These are phyloP conservation scores for Escallonia herrerae DNA, from an alignment of 129 eudicot genomes.

Conservation along the genomic window DNA sequence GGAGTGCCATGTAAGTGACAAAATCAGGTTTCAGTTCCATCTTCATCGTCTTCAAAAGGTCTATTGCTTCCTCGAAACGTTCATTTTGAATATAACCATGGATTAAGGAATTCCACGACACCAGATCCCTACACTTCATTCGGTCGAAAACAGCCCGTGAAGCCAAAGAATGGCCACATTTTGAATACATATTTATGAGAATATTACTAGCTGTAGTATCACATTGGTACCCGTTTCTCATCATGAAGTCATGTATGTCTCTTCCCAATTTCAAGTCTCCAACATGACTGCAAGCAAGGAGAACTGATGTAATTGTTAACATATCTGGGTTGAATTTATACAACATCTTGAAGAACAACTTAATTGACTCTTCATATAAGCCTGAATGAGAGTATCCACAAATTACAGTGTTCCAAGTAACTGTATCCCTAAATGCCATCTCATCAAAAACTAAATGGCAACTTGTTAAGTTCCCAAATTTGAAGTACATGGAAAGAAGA, in stretches of 20 bases:
- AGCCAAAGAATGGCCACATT: constrained; percentile 33
- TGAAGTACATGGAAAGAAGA: constrained; percentile 68
- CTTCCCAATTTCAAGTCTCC: constrained; percentile 38
- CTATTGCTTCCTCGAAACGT: constrained; percentile 37
- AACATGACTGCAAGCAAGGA: constrained; percentile 49
- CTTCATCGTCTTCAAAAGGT: constrained; percentile 36
- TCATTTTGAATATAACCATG: constrained; percentile 35
- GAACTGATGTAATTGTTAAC: constrained; percentile 47
- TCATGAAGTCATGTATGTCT: constrained; percentile 50
- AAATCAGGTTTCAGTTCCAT: constrained; percentile 45
- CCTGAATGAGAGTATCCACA: constrained; percentile 44
- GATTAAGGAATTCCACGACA: constrained; percentile 56
- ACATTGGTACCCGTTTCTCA: constrained; percentile 32
- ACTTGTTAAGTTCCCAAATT: constrained; percentile 27
- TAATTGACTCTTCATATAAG: constrained; percentile 42
- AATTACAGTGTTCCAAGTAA: constrained; percentile 63
- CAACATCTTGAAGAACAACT: constrained; percentile 51
- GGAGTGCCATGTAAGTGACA: constrained; percentile 42
- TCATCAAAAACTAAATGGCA: constrained; percentile 34
- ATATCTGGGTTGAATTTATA: constrained; percentile 41
- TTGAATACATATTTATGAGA: constrained; percentile 58
- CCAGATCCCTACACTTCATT: constrained; percentile 37
- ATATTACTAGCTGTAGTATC: constrained; percentile 41
- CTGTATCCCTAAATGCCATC: constrained; percentile 40
- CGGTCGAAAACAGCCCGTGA: constrained; percentile 39